phyloP scores from a whole-genome alignment of 78 protist genomes.

The Planoprotostelium fungivorum region DNA sequence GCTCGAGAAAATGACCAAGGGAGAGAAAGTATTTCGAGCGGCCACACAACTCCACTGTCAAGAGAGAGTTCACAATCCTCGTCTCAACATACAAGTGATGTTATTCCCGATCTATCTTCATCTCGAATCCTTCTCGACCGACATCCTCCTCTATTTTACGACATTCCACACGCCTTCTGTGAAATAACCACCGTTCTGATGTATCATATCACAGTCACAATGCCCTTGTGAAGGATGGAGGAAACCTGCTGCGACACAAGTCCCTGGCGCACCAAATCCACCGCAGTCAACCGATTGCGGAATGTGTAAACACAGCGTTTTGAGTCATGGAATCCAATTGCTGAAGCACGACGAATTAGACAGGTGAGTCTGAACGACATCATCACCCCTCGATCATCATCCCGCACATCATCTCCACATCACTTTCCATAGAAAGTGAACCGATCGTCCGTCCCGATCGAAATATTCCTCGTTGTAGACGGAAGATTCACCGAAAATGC shows the following conservation, averaged over 20 bases:
- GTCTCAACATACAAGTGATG: background rate
- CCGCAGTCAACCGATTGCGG: background rate
- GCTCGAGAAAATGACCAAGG: background rate
- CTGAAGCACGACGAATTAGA: background rate
- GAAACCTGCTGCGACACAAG: background rate
- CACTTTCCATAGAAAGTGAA: too few relatives aligned
- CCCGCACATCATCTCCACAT: too few relatives aligned
- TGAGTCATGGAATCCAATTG: background rate
- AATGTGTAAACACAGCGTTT: background rate
- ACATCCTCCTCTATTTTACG: too few relatives aligned
- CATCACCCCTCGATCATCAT: too few relatives aligned
- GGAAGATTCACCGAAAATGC: too few relatives aligned
- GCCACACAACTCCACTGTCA: background rate
- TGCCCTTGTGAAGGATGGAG: background rate
- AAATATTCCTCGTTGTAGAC: too few relatives aligned
- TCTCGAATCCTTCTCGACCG: too few relatives aligned
- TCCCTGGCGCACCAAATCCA: background rate
- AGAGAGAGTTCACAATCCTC: background rate
- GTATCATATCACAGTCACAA: background rate
- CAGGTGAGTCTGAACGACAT: background rate
- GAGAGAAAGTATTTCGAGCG: background rate
- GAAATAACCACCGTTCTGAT: background rate
- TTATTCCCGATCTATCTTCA: too few relatives aligned
- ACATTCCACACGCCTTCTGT: too few relatives aligned
- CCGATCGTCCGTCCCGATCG: too few relatives aligned